Base-by-base conservation (phyloP, 2,329 filamentous ascomycete species). In the Fusarium euwallaceae region DNA sequence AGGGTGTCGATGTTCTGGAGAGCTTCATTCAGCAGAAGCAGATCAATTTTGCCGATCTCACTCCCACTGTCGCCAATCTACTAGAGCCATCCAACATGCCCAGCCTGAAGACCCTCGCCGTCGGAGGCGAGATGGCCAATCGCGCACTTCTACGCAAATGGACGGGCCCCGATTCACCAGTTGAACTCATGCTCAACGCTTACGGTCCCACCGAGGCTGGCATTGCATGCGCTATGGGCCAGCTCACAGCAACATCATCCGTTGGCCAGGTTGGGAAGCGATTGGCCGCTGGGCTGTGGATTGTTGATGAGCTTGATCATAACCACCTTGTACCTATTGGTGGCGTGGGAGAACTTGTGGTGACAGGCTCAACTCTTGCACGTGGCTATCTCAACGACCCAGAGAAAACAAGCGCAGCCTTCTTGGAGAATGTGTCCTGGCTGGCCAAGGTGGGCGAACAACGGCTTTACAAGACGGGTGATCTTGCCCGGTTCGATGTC, bases 351-450 rank as follows among this genome's bases (percentile, higher is more conserved):
- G 81, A 82, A 34, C 64, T 82, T 0, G 59, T 81, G 0, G 34
- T 82, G 4, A 78, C 81, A 48, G 80, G 80, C 0, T 73, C 75
- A 3, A 66, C 77, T 2, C 59, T 82, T 4, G 72, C 72, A 0
- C 62, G 66, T 4, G 80, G 79, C 3, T 83, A 78, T 37, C 58
- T 80, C 1, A 58, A 67, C 6, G 71, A 79, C 3, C 55, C 67
- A 2, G 55, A 60, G 6, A 76, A 73, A 45, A 82, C 79, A 7
- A 72, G 27, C 58, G 76, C 59, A 61, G 72, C 22, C 72, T 85
- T 79, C 61, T 80, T 74, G n/a, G 73, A 67, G 2, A 82, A 71
- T 81, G 84, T 69, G 0, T 10, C 61, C 3, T 78, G 77, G 76
- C 58, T 76, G 0, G 81, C 70, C 32, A 20, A 24, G 1, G 29